phyloP scores from a whole-genome alignment of 2,329 filamentous ascomycete species.

The Aureobasidium subglaciale region DNA sequence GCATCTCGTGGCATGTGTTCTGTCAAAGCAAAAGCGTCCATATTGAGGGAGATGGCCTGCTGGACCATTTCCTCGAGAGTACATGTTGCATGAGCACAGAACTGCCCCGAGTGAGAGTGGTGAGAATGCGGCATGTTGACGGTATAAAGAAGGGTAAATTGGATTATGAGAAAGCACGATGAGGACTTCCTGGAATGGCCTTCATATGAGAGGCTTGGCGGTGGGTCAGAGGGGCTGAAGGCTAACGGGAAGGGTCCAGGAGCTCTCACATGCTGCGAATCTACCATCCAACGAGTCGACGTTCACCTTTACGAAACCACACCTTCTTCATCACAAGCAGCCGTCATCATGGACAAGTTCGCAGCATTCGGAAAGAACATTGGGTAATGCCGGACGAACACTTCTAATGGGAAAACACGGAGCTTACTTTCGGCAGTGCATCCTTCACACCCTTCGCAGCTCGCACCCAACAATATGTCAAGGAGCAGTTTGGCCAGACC shows the following conservation, averaged over 20 bases:
- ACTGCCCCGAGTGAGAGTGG: slow-evolving; percentile 96
- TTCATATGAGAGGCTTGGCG: slow-evolving; percentile 12
- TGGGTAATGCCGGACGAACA: slow-evolving; percentile 41
- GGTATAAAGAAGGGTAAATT: background rate
- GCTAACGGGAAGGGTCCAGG: background rate
- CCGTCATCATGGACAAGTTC: slow-evolving; percentile 57
- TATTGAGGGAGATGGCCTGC: slow-evolving; percentile 68
- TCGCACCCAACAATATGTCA: slow-evolving; percentile 93
- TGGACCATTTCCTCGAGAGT: slow-evolving; percentile 76
- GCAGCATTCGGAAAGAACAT: slow-evolving; percentile 65
- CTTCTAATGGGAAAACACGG: background rate
- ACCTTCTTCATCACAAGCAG: background rate
- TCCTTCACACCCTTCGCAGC: slow-evolving; percentile 72
- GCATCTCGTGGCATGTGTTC: slow-evolving; percentile 88
- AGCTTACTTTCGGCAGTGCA: slow-evolving; percentile 54
- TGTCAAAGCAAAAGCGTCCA: slow-evolving; percentile 78
- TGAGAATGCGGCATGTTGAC: slow-evolving; percentile 78
- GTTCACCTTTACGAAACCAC: background rate
- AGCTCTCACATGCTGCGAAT: background rate
- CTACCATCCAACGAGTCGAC: background rate
- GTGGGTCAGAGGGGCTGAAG: background rate
- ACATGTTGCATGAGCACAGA: slow-evolving; percentile 87
- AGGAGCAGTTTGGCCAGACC: slow-evolving; percentile 90
- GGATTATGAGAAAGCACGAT: background rate
- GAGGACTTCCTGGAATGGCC: background rate